These are phyloP conservation scores for Tympanopsis confertula DNA, from an alignment of 2,329 filamentous ascomycete species.

Conservation along the genomic window DNA sequence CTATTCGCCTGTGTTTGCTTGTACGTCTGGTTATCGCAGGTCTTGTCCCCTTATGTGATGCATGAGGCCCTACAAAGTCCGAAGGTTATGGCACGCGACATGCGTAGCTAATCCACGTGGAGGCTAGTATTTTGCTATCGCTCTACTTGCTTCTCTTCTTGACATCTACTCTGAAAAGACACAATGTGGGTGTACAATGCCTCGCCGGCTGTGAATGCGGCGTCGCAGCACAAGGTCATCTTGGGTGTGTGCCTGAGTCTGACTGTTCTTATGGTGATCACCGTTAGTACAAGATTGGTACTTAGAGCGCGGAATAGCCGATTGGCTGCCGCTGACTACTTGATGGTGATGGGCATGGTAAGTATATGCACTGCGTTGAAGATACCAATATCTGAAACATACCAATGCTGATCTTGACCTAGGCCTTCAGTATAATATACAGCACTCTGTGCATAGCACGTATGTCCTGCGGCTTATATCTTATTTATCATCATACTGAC, in stretches of 20 bases:
- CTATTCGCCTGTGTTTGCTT: no score
- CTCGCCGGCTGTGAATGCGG: conserved; percentile 28
- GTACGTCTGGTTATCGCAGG: no score
- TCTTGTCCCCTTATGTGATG: no score
- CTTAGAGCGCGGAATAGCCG: conserved; percentile 28
- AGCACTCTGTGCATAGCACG: conserved; percentile 35
- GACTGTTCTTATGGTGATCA: conserved; percentile 25
- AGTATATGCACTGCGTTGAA: conserved; percentile 1
- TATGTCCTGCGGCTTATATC: conserved; percentile 14
- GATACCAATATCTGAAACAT: background rate
- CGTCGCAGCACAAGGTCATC: conserved; percentile 35
- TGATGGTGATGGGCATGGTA: conserved; percentile 21
- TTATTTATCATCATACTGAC: conserved; percentile 1
- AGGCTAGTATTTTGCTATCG: no score
- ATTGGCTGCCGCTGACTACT: conserved; percentile 33
- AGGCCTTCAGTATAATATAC: conserved; percentile 34
- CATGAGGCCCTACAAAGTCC: no score
- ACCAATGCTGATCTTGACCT: conserved; percentile 20
- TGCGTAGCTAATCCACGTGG: no score
- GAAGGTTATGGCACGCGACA: no score
- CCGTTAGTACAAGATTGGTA: conserved; percentile 27
- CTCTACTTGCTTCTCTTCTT: no score
- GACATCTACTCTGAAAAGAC: no score
- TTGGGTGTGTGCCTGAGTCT: conserved; percentile 33
- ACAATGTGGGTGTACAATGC: conserved; percentile 37